Conservation (phyloP, 1,284 basidiomycete genomes). For the Coniferiporia sulphurascens region DNA sequence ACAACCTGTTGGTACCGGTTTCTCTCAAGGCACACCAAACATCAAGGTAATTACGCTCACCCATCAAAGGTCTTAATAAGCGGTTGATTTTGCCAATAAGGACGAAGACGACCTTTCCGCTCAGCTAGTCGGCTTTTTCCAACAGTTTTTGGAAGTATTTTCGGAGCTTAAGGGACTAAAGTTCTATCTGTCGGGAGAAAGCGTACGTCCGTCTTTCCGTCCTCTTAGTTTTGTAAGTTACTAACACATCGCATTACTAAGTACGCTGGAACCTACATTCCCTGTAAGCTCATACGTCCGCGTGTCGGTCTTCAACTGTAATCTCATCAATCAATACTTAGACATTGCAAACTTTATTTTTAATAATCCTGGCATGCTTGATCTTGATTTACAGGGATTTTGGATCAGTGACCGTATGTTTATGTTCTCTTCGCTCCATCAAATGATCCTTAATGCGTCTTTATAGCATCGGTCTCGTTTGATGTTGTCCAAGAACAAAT, state of each 20-base stretch:
- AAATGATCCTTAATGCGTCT: conserved; percentile 22
- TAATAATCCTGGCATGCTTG: conserved; percentile 46
- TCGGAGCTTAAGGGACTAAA: conserved; percentile 66
- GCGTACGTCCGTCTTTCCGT: conserved; percentile 42
- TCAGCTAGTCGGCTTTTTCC: conserved; percentile 42
- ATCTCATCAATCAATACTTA: conserved; percentile 24
- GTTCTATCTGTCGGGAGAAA: conserved; percentile 64
- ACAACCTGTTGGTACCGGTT: conserved; percentile 82
- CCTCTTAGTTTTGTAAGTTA: neutral
- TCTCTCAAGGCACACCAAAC: conserved; percentile 67
- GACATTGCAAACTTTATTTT: conserved; percentile 74
- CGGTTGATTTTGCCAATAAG: conserved; percentile 27
- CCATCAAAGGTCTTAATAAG: neutral
- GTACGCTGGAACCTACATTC: conserved; percentile 32
- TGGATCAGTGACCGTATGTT: conserved; percentile 68
- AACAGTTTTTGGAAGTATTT: conserved; percentile 73
- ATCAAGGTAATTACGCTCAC: conserved; percentile 38
- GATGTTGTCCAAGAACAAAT: conserved; percentile 61
- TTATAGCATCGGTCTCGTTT: conserved; percentile 52
- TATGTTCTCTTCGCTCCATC: neutral
- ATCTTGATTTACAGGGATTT: conserved; percentile 59
- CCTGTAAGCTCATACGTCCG: conserved; percentile 13
- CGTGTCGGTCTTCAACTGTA: neutral
- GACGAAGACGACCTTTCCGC: conserved; percentile 63
- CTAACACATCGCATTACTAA: neutral